Conservation (phyloP, 345 rosid genomes). For the Camelina hispida region DNA sequence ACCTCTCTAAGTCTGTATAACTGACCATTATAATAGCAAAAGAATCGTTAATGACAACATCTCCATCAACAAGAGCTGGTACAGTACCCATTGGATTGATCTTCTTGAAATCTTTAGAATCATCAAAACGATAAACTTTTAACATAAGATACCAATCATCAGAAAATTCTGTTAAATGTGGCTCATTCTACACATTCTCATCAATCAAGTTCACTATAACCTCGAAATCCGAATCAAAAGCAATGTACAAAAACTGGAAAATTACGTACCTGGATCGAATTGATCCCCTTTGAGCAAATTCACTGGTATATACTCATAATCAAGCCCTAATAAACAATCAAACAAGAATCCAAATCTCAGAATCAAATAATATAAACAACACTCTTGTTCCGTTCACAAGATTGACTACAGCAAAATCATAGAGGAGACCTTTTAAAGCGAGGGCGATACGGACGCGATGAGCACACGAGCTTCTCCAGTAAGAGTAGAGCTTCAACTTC, state of each 20-base stretch:
- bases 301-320: slow-evolving; percentile 70
- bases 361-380: not conserved
- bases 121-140: not conserved
- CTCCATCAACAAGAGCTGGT: slow-evolving; percentile 80
- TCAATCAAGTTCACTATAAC: slow-evolving; percentile 14
- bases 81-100: slow-evolving; percentile 85
- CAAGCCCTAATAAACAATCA: slow-evolving; percentile 52
- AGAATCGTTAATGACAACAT: slow-evolving; percentile 68
- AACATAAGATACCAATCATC: slow-evolving; percentile 17
- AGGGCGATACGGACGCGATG: slow-evolving; percentile 80
- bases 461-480: slow-evolving; percentile 82
- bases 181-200: not conserved
- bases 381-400: not conserved
- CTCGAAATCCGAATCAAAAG: not conserved
- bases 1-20: not conserved
- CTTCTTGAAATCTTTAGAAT: slow-evolving; percentile 63
- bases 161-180: not conserved
- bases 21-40: slow-evolving; percentile 64
- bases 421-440: slow-evolving; percentile 61
- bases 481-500: slow-evolving; percentile 58
- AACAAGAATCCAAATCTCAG: slow-evolving; percentile 5
- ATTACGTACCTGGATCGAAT: slow-evolving; percentile 54
- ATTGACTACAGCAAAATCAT: not conserved
- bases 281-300: slow-evolving; percentile 67
- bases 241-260: not conserved